Conservation (phyloP, 345 rosid species). For the Melastoma malabathricum region DNA sequence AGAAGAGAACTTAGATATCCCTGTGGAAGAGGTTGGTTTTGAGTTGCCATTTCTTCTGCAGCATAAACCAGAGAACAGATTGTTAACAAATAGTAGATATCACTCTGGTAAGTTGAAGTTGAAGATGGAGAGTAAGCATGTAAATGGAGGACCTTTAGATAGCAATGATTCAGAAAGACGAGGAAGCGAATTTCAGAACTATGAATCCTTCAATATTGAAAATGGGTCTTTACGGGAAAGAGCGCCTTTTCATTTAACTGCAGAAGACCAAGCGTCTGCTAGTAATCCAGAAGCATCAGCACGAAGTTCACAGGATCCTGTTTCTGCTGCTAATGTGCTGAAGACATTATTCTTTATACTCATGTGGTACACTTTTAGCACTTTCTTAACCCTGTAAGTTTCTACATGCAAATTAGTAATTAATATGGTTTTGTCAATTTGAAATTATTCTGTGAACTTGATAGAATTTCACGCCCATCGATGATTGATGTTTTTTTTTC, state of each 20-base stretch:
- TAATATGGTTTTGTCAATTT: neutral
- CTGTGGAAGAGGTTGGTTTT: conserved; percentile 17
- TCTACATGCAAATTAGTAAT: neutral
- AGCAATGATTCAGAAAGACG: conserved; percentile 16
- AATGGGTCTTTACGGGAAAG: conserved; percentile 26
- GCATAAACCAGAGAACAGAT: conserved; percentile 15
- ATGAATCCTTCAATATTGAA: conserved; percentile 49
- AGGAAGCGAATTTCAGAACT: conserved; percentile 22
- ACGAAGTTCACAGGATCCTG: conserved; percentile 17
- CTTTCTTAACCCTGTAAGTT: conserved; percentile 96
- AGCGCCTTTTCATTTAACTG: conserved; percentile 18
- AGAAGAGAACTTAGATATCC: conserved; percentile 7
- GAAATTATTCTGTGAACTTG: neutral
- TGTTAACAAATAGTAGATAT: conserved; percentile 12
- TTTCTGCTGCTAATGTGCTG: conserved; percentile 64
- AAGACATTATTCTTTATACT: conserved; percentile 89
- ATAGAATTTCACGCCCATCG: neutral
- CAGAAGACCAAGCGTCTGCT: conserved; percentile 18
- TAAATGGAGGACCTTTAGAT: conserved; percentile 26
- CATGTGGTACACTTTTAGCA: conserved; percentile 98
- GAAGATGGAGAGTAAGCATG: conserved; percentile 31
- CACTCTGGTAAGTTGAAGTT: conserved; percentile 12
- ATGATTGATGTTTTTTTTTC: neutral
- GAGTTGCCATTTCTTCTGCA: conserved; percentile 18
- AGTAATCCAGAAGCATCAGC: conserved; percentile 19